Base-by-base conservation (phyloP, 2,329 filamentous ascomycete species). In the Aspergillus tubingensis region DNA sequence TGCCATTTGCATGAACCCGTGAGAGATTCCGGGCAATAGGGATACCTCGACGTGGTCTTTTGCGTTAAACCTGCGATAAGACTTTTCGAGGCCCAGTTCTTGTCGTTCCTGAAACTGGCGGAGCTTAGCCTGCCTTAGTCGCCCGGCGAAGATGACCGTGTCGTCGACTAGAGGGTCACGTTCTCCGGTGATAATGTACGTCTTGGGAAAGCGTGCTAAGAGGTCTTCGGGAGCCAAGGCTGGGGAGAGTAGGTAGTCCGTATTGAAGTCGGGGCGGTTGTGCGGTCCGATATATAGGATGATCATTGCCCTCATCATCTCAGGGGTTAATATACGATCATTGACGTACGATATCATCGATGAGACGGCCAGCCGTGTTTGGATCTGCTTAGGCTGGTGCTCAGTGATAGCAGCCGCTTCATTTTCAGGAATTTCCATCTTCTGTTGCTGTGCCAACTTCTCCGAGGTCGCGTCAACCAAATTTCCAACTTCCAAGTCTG, bases 281-380 rank as follows among this genome's bases (percentile, higher is more conserved):
- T 97, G 91, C 0, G 93, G 92, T 0, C 95, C 95, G 58, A 99
- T 91, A 74, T 99, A 99, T 3, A 99, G 83, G 66, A 99, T 96
- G 66, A 99, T 96, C 93, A 99, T 98, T 64, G 93, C 92, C 32
- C 95, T 90, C 90, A 98, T 97, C 92, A 98, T 96, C 76, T 99
- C 95, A 0, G 95, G 94, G 0, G 92, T 94, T 13, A 99, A 83
- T 27, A 99, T 91, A 27, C 95, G 89, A 75, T 99, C 95, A 74
- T 96, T 95, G 76, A 97, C 96, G 77, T 98, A 98, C 0, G 94
- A 97, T 38, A 99, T 96, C 87, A 96, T 96, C n/a, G 89, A 94
- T 0, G 92, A 93, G 73, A 94, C 96, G 15, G 94, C 93, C 8
- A 99, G 85, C n/a, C 93, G 87, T 1, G 95, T 98, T 67, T 86